phyloP scores from a whole-genome alignment of 805 yeast genomes.

The Yarrowia sp. region DNA sequence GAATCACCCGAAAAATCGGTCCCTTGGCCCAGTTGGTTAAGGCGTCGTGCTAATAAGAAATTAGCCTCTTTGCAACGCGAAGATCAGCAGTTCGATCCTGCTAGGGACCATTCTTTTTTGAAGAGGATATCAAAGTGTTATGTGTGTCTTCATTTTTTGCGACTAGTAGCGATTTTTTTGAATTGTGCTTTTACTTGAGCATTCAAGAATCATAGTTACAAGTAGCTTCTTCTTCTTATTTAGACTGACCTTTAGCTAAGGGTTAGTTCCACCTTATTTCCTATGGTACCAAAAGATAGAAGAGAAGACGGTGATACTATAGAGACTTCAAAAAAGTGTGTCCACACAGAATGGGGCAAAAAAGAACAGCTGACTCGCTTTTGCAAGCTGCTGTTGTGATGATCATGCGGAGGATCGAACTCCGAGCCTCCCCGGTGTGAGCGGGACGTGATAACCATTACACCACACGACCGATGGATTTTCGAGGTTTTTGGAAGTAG shows the following conservation, averaged over 20 bases:
- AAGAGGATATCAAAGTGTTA: no score
- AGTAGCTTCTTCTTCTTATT: no score
- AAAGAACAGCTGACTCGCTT: background rate
- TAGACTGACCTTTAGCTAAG: no score
- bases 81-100: conserved; percentile 59
- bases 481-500: background rate
- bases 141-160: no score
- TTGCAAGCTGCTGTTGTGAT: background rate
- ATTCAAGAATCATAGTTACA: no score
- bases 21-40: conserved; percentile 40
- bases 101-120: conserved; percentile 47
- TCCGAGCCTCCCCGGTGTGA: conserved; percentile 26
- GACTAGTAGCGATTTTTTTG: no score
- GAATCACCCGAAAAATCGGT: background rate
- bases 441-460: conserved; percentile 24
- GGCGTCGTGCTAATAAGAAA: conserved; percentile 40
- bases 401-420: conserved; percentile 25
- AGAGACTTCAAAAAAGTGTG: no score
- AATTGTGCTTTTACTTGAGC: no score
- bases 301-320: no score
- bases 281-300: no score
- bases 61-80: conserved; percentile 49
- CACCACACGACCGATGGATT: conserved; percentile 16
- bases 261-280: no score
- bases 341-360: no score